These are phyloP conservation scores for Clitoria ternatea DNA, from an alignment of 306 rosid genomes.

Conservation along the genomic window DNA sequence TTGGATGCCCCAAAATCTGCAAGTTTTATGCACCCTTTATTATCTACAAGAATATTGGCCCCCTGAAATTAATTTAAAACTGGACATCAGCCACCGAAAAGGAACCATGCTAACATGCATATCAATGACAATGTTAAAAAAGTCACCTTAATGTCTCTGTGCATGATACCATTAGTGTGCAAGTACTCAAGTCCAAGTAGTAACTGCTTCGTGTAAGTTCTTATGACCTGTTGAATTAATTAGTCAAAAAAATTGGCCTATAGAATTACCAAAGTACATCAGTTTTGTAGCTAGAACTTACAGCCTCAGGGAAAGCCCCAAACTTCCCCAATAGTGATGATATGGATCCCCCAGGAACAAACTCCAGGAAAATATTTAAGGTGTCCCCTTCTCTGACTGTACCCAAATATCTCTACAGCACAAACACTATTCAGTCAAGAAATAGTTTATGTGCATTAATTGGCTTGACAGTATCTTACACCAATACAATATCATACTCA, in stretches of 20 bases:
- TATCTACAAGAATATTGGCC: conserved; percentile 98
- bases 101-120: conserved; percentile 3
- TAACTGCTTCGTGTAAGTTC: conserved; percentile 83
- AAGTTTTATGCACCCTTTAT: conserved; percentile 95
- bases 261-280: conserved; percentile 10
- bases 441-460: conserved; percentile 2
- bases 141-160: conserved; percentile 92
- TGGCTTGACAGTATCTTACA: conserved; percentile 13
- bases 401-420: conserved; percentile 86
- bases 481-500: conserved; percentile 51
- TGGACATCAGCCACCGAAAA: conserved; percentile 14
- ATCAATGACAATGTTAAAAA: conserved; percentile 12
- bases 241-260: conserved; percentile 11
- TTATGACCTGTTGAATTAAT: conserved; percentile 69
- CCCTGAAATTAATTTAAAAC: conserved; percentile 58
- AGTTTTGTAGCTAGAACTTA: conserved; percentile 45
- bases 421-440: conserved; percentile 31
- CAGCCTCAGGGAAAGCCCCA: conserved; percentile 98
- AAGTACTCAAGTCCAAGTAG: conserved; percentile 89
- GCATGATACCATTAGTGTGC: conserved; percentile 97
- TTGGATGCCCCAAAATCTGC: conserved; percentile 99
- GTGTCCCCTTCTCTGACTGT: conserved; percentile 92
- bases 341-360: conserved; percentile 99
- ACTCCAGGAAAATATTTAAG: conserved; percentile 85
- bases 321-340: conserved; percentile 97